Evolutionary conservation across 2,329 filamentous ascomycete genomes (phyloP).

Genomic region (Xylariaceae sp.): DNA sequence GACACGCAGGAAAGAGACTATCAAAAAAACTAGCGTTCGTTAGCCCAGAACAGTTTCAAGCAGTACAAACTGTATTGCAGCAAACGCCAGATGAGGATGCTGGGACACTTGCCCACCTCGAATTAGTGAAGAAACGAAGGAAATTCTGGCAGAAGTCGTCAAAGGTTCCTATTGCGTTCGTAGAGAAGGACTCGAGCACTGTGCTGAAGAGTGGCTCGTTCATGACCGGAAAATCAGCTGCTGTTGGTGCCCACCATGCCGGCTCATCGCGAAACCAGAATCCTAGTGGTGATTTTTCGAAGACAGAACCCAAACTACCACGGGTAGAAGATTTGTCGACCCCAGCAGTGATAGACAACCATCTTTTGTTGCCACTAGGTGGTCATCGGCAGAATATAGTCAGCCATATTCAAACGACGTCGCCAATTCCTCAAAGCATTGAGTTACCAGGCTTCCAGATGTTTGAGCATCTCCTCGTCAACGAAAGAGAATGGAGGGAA

Average conservation of each 20-base stretch:
- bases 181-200: neutral
- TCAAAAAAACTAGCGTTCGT: slow-evolving; percentile 2
- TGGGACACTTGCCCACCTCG: neutral
- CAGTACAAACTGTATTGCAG: slow-evolving; percentile 1
- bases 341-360: no score
- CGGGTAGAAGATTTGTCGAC: no score
- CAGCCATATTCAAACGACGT: neutral
- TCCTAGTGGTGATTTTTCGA: no score
- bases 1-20: neutral
- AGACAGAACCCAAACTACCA: no score
- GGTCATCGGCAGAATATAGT: neutral
- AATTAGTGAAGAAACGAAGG: neutral
- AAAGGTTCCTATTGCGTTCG: neutral
- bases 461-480: neutral
- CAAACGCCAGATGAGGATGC: neutral
- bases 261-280: neutral
- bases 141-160: slow-evolving; percentile 4
- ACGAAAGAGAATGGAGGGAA: neutral
- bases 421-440: neutral
- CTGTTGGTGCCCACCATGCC: no score
- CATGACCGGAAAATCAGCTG: neutral
- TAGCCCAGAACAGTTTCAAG: neutral
- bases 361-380: neutral
- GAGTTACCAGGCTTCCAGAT: neutral
- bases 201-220: neutral